A percentile compares a stretch with the other conserved stretches of the same genome.
Conservation (phyloP, 257 asterid species). For the Nicotiana paniculata region DNA sequence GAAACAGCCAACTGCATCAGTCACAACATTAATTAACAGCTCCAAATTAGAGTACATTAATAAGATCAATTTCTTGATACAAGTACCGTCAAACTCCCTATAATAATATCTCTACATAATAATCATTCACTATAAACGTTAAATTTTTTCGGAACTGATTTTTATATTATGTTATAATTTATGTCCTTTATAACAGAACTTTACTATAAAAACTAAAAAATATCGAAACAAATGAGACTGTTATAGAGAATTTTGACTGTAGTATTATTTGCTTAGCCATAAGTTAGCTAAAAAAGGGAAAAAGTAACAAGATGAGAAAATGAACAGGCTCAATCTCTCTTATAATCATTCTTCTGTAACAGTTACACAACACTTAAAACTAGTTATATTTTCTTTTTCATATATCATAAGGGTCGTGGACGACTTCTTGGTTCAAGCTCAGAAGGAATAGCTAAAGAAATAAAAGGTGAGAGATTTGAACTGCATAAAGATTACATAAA, state of each 20-base stretch:
- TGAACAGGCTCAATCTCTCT: not conserved
- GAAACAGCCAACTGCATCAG: not conserved
- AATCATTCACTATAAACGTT: too few relatives aligned
- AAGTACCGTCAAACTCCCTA: too few relatives aligned
- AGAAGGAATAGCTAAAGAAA: conserved; percentile 24
- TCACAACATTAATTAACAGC: not conserved
- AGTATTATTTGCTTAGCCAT: too few relatives aligned
- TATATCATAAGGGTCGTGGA: not conserved
- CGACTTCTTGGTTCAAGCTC: conserved; percentile 9
- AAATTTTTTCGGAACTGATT: too few relatives aligned
- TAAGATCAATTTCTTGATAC: not conserved
- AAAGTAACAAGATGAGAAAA: not conserved
- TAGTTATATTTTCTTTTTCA: not conserved
- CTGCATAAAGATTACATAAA: not conserved
- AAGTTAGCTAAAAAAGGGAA: not conserved
- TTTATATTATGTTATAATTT: too few relatives aligned
- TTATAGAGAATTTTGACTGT: too few relatives aligned
- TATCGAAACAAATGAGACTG: too few relatives aligned
- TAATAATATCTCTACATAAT: too few relatives aligned
- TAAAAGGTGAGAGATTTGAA: conserved; percentile 20
- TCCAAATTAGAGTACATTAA: not conserved
- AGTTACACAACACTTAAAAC: not conserved
- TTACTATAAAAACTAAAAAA: too few relatives aligned
- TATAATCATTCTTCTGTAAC: not conserved
- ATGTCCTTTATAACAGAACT: too few relatives aligned